Evolutionary conservation across 2,329 filamentous ascomycete genomes (phyloP).

Genomic region (Cytospora piceae): DNA sequence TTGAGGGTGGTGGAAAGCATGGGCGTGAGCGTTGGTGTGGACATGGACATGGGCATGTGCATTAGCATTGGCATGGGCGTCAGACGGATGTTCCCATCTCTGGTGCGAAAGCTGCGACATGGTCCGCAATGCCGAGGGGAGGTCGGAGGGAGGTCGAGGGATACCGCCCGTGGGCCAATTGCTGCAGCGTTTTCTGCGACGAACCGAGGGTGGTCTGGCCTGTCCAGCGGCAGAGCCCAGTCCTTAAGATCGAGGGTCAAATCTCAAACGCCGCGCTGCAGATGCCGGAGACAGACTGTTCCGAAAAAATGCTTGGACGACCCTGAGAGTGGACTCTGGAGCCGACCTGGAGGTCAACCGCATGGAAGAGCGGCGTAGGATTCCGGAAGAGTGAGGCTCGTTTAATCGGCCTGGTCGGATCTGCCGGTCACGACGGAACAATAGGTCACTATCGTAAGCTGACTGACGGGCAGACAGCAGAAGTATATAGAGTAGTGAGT

Average conservation of each 20-base stretch:
- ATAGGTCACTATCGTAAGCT: conserved; percentile 6
- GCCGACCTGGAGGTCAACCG: conserved; percentile 12
- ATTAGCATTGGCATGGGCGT: conserved; percentile 33
- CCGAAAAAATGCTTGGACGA: conserved; percentile 28
- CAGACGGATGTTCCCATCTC: conserved; percentile 47
- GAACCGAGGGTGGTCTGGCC: conserved; percentile 15
- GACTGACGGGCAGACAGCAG: neutral
- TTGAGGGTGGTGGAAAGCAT: conserved; percentile 20
- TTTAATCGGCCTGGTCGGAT: neutral
- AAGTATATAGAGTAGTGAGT: neutral
- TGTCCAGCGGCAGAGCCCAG: conserved; percentile 16
- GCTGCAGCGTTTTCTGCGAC: conserved; percentile 18
- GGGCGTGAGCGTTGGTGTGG: conserved; percentile 10
- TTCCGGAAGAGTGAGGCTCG: conserved; percentile 2
- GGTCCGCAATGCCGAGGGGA: conserved; percentile 47
- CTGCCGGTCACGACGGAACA: conserved; percentile 8
- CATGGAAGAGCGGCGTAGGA: conserved; percentile 16
- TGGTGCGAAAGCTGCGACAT: conserved; percentile 59
- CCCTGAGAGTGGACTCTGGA: conserved; percentile 26
- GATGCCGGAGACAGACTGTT: conserved; percentile 26
- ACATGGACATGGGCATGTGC: neutral
- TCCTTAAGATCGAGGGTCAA: conserved; percentile 11
- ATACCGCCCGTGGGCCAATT: conserved; percentile 19
- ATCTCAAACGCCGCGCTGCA: conserved; percentile 19
- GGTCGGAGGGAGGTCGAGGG: conserved; percentile 18